Conservation (phyloP, 805 yeast genomes). For the Metschnikowia baotianmanensis region DNA sequence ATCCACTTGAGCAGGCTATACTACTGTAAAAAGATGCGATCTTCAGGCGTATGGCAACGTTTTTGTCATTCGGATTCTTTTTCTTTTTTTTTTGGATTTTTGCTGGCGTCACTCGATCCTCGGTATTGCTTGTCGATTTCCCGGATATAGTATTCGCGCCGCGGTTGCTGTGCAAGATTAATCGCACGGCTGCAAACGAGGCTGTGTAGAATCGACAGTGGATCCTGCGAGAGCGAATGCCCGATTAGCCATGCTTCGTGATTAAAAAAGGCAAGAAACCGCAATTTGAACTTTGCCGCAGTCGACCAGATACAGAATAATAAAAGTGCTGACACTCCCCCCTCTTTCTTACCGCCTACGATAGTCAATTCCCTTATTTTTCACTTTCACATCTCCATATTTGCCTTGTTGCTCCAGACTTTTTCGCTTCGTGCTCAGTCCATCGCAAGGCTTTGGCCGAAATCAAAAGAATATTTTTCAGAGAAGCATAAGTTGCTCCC, state of each 20-base stretch:
- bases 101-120: background rate
- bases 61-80: background rate
- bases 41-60: no score
- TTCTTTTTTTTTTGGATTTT: background rate
- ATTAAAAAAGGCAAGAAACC: conserved; percentile 5
- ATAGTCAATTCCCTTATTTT: no score
- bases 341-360: background rate
- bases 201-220: conserved; percentile 15
- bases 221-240: conserved; percentile 7
- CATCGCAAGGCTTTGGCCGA: no score
- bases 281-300: background rate
- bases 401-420: background rate
- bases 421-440: no score
- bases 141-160: background rate
- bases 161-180: conserved; percentile 4
- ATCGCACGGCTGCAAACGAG: conserved; percentile 18
- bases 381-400: background rate
- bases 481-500: background rate
- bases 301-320: background rate
- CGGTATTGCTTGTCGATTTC: background rate
- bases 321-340: conserved; percentile 6
- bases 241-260: conserved; percentile 4
- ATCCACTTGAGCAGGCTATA: background rate
- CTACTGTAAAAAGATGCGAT: background rate
- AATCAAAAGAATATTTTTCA: no score